These are phyloP conservation scores for Saprolegnia diclina DNA, from an alignment of 352 stramenopile genomes.

Conservation along the genomic window DNA sequence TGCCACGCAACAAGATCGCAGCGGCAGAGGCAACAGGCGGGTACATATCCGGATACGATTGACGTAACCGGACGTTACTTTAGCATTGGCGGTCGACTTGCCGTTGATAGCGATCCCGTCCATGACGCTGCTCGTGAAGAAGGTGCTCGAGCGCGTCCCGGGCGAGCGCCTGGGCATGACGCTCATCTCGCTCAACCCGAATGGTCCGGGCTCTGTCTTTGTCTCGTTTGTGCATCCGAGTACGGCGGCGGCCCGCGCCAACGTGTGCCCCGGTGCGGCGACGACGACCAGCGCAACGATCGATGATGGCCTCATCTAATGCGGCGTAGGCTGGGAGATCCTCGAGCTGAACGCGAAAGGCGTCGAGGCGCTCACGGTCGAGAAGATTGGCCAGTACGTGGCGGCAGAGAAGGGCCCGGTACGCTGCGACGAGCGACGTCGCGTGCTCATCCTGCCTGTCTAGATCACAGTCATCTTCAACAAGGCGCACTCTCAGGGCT, in stretches of 20 bases:
- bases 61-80: neutral
- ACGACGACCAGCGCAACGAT: neutral
- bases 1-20: neutral
- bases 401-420: neutral
- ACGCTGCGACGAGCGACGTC: neutral
- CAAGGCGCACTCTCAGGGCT: neutral
- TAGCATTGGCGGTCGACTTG: neutral
- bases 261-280: neutral
- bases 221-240: neutral
- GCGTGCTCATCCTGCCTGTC: neutral
- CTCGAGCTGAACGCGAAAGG: neutral
- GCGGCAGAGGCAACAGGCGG: neutral
- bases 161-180: conserved; percentile 7
- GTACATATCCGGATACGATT: neutral
- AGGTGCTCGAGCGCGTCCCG: neutral
- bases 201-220: neutral
- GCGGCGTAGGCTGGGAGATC: conserved; percentile 6
- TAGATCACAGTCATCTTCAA: neutral
- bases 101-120: neutral
- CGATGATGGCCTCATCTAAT: neutral
- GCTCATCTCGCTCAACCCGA: conserved; percentile 20
- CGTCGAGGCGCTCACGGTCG: neutral
- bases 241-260: neutral
- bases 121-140: neutral
- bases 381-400: conserved; percentile 3